Conservation (phyloP, 2,329 filamentous ascomycete genomes). For the Colletotrichum sp. region DNA sequence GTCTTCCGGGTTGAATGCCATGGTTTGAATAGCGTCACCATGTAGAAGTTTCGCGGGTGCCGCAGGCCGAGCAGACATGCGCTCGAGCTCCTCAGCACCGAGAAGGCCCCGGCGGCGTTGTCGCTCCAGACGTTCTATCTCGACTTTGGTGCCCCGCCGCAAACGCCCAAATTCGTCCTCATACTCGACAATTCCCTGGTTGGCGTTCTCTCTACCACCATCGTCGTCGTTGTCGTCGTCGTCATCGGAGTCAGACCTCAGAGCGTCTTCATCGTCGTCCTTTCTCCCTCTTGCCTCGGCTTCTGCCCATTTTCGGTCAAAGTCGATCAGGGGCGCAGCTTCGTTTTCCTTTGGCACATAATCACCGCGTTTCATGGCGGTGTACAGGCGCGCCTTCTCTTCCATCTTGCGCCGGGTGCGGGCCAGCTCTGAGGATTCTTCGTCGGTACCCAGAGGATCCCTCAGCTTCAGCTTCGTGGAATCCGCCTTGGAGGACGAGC, state of each 20-base stretch:
- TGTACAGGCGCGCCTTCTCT: conserved; percentile 87
- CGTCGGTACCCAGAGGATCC: conserved; percentile 59
- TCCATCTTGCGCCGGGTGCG: conserved; percentile 84
- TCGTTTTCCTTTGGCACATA: conserved; percentile 72
- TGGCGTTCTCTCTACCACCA: conserved; percentile 36
- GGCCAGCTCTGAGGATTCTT: conserved; percentile 71
- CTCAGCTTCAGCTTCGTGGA: conserved; percentile 54
- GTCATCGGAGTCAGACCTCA: conserved; percentile 40
- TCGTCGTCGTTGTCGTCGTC: conserved; percentile 45
- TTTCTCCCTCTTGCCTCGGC: conserved; percentile 51
- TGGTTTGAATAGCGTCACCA: conserved; percentile 82
- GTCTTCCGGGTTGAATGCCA: conserved; percentile 82
- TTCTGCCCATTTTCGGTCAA: conserved; percentile 95
- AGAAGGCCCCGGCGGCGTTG: conserved; percentile 56
- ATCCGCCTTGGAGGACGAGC: conserved; percentile 39
- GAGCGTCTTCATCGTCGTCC: conserved; percentile 60
- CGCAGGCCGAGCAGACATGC: conserved; percentile 70
- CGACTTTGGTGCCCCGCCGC: conserved; percentile 72
- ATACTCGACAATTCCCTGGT: conserved; percentile 77
- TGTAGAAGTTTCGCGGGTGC: conserved; percentile 78
- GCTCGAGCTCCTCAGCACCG: conserved; percentile 66
- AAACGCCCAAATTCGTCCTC: conserved; percentile 92
- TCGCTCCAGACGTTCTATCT: conserved; percentile 69
- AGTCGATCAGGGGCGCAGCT: conserved; percentile 80
- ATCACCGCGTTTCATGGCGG: conserved; percentile 89